A percentile compares a stretch with the other conserved stretches of the same genome.
phyloP scores from a whole-genome alignment of 805 yeast genomes.

The Pichia deserticola region DNA sequence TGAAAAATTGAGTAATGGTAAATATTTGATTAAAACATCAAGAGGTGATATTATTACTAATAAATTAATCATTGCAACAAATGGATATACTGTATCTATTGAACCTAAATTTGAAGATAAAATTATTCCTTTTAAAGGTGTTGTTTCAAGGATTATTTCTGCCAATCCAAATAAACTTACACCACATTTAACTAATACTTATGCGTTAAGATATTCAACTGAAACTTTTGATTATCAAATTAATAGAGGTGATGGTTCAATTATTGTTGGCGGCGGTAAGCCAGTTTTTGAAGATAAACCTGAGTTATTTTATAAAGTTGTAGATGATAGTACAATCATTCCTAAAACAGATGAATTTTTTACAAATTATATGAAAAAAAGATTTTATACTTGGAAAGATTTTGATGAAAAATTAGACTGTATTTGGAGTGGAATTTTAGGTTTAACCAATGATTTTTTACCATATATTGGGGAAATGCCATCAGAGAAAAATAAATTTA shows the following conservation, averaged over 20 bases:
- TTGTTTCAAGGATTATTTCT: not conserved
- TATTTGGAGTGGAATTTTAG: conserved; percentile 41
- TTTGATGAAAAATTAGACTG: conserved; percentile 19
- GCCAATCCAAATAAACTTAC: not conserved
- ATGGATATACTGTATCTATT: not conserved
- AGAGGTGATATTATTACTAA: not conserved
- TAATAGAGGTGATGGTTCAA: not conserved
- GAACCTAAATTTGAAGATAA: not conserved
- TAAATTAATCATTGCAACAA: not conserved
- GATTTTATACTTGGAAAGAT: conserved; percentile 29
- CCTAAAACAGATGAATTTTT: not conserved
- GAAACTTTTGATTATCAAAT: not conserved
- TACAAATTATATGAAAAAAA: not conserved
- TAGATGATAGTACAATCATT: not conserved
- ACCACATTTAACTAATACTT: not conserved
- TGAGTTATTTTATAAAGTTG: not conserved
- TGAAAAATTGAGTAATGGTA: not conserved
- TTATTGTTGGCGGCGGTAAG: not conserved
- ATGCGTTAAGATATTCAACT: not conserved
- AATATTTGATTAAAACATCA: not conserved
- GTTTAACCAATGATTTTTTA: conserved; percentile 33
- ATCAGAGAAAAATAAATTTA: conserved; percentile 25
- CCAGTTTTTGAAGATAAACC: not conserved
- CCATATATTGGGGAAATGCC: conserved; percentile 39
- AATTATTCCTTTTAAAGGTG: not conserved